A percentile compares a stretch with the other conserved stretches of the same genome.
Evolutionary conservation across 2,329 filamentous ascomycete species (phyloP).

Genomic region (Trichothecium roseum): DNA sequence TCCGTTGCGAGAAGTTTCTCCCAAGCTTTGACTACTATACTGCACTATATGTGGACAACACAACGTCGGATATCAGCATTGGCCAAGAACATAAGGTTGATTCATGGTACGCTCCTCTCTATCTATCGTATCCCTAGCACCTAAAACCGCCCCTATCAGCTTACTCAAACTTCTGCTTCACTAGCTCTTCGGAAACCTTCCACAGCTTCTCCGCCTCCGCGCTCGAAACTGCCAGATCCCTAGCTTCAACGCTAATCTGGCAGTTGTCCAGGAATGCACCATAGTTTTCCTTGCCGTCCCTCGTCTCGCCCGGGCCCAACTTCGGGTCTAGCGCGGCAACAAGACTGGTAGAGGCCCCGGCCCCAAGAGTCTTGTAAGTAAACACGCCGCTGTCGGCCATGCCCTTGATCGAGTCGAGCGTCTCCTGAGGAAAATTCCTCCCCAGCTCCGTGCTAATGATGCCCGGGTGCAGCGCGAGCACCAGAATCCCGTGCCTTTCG

Average conservation of each 20-base stretch:
- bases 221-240: slow-evolving; percentile 9
- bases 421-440: slow-evolving; percentile 10
- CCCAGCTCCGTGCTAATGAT: slow-evolving; percentile 20
- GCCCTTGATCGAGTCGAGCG: slow-evolving; percentile 7
- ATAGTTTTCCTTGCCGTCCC: slow-evolving; percentile 12
- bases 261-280: slow-evolving; percentile 19
- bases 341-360: slow-evolving; percentile 17
- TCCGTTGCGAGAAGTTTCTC: no score
- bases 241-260: slow-evolving; percentile 10
- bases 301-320: slow-evolving; percentile 7
- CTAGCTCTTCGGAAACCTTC: slow-evolving; percentile 21
- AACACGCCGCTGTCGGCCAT: slow-evolving; percentile 6
- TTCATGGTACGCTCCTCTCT: no score
- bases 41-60: no score
- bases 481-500: slow-evolving; percentile 20
- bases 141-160: not conserved
- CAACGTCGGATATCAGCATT: no score
- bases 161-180: slow-evolving; percentile 16
- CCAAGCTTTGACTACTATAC: no score
- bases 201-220: slow-evolving; percentile 22
- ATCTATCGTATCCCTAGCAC: no score
- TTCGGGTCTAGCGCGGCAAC: slow-evolving; percentile 21
- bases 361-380: slow-evolving; percentile 15
- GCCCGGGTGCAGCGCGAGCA: slow-evolving; percentile 20
- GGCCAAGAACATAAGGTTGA: no score